Conservation (phyloP, 306 rosid species). For the Fragaria nilgerrensis region DNA sequence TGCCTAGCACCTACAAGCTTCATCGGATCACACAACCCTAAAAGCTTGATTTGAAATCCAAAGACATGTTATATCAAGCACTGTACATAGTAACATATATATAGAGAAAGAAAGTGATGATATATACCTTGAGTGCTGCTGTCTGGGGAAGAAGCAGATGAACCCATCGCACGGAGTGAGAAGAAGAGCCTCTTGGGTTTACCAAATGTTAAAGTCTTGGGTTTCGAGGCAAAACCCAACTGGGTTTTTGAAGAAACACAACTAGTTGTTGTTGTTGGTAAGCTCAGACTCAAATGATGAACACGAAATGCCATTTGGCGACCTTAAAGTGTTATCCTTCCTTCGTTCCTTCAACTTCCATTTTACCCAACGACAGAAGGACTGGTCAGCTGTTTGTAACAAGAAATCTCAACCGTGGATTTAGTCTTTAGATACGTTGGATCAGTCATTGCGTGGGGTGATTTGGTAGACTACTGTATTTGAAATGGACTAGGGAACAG, state of each 20-base stretch:
- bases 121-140: conserved; percentile 44
- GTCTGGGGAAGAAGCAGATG: conserved; percentile 74
- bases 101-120: not conserved
- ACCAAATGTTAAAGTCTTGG: conserved; percentile 30
- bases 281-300: conserved; percentile 30
- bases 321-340: no score
- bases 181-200: conserved; percentile 39
- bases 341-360: no score
- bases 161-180: conserved; percentile 67
- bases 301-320: conserved; percentile 43
- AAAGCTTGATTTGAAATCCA: not conserved
- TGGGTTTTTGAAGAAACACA: conserved; percentile 34
- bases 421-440: no score
- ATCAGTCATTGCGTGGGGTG: no score
- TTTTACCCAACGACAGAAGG: no score
- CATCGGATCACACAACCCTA: not conserved
- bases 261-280: conserved; percentile 25
- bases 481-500: no score
- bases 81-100: not conserved
- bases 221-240: conserved; percentile 24
- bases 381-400: no score
- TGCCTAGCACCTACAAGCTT: not conserved
- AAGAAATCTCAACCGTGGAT: no score
- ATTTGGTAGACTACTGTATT: no score
- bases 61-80: not conserved